phyloP scores from a whole-genome alignment of 179 eudicot genomes.

The Heliamphora pulchella region DNA sequence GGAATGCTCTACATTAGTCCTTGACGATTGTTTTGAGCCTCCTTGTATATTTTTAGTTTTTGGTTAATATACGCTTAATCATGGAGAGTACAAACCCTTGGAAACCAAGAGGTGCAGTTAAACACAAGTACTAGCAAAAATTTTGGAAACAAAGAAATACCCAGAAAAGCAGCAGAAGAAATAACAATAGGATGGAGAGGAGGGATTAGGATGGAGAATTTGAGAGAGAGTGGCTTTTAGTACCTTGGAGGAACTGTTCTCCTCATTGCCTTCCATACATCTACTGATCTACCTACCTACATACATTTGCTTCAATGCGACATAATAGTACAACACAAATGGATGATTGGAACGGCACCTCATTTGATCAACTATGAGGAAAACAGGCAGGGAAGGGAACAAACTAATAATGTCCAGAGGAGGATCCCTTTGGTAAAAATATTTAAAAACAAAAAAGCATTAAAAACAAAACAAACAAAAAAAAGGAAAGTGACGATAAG shows the following conservation, averaged over 20 bases:
- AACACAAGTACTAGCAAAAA: not conserved
- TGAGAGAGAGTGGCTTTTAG: not conserved
- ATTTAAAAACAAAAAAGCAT: not conserved
- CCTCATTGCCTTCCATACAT: constrained; percentile 14
- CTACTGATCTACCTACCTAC: not conserved
- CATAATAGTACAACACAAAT: not conserved
- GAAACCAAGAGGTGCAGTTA: not conserved
- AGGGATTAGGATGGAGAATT: not conserved
- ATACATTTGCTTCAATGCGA: not conserved
- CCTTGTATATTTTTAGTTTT: too few species aligned
- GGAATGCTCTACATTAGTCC: too few species aligned
- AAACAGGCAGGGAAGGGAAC: not conserved
- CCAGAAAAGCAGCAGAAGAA: not conserved
- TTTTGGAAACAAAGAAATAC: not conserved
- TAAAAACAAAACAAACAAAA: not conserved
- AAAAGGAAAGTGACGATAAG: too few species aligned
- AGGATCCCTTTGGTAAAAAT: not conserved
- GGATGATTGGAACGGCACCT: not conserved
- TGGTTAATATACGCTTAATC: too few species aligned
- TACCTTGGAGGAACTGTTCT: constrained; percentile 13
- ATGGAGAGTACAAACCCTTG: not conserved
- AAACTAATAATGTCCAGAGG: not conserved
- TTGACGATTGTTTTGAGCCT: too few species aligned
- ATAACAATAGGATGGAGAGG: not conserved
- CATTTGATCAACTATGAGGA: not conserved